Percentiles rank a stretch among this genome's conserved stretches.
phyloP scores from a whole-genome alignment of 2,329 filamentous ascomycete species.

The Trichoderma atrobrunneum region DNA sequence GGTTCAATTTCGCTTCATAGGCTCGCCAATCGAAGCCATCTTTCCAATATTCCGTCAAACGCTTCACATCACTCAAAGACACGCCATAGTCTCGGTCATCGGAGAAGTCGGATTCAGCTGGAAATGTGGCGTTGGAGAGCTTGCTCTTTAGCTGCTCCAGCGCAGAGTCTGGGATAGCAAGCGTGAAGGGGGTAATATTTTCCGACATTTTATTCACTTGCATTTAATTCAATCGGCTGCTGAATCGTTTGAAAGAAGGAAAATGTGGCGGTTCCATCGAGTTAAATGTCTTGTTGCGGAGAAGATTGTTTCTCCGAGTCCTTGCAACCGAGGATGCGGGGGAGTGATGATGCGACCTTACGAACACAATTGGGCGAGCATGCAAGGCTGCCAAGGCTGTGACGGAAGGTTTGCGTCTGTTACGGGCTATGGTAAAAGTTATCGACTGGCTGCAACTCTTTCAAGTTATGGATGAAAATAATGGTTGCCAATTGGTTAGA shows the following conservation, averaged over 20 bases:
- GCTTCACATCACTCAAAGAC: constrained; percentile 32
- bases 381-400: background rate
- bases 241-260: background rate
- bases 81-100: constrained; percentile 35
- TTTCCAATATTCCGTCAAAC: constrained; percentile 38
- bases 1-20: constrained; percentile 57
- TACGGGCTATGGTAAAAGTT: background rate
- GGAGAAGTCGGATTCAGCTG: constrained; percentile 32
- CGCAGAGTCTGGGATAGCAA: constrained; percentile 33
- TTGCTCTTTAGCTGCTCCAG: constrained; percentile 33
- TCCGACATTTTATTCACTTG: background rate
- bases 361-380: background rate
- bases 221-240: background rate
- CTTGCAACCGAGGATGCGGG: background rate
- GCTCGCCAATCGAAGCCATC: constrained; percentile 61
- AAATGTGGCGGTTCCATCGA: background rate
- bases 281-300: background rate
- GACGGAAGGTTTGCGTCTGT: background rate
- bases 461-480: background rate
- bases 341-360: background rate
- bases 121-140: constrained; percentile 31
- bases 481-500: background rate
- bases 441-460: background rate
- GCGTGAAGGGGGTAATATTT: constrained; percentile 34
- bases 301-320: background rate